phyloP scores from a whole-genome alignment of 495 filamentous ascomycete genomes.

The Aspergillus haitiensis region DNA sequence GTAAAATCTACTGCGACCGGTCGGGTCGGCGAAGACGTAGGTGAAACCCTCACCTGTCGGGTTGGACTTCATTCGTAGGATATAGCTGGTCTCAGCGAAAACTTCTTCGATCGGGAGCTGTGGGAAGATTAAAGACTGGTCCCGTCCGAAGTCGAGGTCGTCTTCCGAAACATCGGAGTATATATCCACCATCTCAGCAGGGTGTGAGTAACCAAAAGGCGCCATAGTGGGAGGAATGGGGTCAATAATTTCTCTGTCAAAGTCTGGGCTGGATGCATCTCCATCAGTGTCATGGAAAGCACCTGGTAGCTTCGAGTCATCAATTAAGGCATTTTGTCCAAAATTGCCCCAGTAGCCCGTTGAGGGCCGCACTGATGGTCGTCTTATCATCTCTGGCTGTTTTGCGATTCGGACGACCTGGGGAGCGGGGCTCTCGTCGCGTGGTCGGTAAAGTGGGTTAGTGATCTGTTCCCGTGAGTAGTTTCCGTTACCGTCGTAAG shows the following conservation, averaged over 20 bases:
- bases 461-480: slow-evolving; percentile 10
- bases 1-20: slow-evolving; percentile 18
- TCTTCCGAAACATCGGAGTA: slow-evolving; percentile 15
- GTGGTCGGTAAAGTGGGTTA: slow-evolving; percentile 14
- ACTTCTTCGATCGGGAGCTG: slow-evolving; percentile 17
- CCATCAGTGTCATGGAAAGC: slow-evolving; percentile 14
- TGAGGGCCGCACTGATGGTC: slow-evolving; percentile 9
- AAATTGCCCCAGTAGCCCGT: slow-evolving; percentile 14
- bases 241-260: slow-evolving; percentile 5
- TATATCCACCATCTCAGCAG: slow-evolving; percentile 11
- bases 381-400: slow-evolving; percentile 19
- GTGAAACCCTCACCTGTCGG: slow-evolving; percentile 14
- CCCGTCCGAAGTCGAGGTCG: slow-evolving; percentile 10
- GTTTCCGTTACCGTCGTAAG: slow-evolving; percentile 13
- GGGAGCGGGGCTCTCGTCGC: slow-evolving; percentile 18
- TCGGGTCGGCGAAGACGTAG: slow-evolving; percentile 17
- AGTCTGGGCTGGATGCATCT: neutral
- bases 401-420: slow-evolving; percentile 15
- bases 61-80: slow-evolving; percentile 12
- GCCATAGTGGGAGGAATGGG: slow-evolving; percentile 2
- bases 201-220: slow-evolving; percentile 6
- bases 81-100: slow-evolving; percentile 10
- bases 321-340: neutral
- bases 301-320: slow-evolving; percentile 13
- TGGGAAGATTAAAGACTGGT: slow-evolving; percentile 7